These are phyloP conservation scores for Citrus maxima DNA, from an alignment of 345 rosid species.

Conservation along the genomic window DNA sequence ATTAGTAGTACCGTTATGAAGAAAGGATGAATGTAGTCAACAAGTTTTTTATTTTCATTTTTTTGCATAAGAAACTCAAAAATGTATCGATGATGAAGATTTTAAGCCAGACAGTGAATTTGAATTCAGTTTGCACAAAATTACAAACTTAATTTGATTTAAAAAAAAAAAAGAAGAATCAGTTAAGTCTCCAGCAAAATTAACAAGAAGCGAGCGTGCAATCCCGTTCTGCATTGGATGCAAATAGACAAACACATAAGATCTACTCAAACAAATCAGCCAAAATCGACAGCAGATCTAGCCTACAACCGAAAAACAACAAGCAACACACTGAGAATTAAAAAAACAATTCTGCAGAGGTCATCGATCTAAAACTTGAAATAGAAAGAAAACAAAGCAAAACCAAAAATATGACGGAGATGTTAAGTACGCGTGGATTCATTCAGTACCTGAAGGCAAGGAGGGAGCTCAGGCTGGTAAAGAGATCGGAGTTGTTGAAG, in stretches of 20 bases:
- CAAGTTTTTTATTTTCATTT: no score
- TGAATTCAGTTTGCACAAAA: no score
- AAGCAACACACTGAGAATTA: neutral
- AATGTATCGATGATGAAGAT: no score
- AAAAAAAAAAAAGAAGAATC: neutral
- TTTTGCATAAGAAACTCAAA: no score
- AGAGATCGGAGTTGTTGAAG: constrained; percentile 82
- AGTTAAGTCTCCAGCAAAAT: neutral
- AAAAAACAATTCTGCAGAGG: neutral
- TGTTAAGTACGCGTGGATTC: neutral
- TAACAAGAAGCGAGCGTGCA: neutral
- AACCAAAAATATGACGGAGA: neutral
- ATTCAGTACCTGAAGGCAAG: constrained; percentile 75
- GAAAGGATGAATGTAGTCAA: neutral
- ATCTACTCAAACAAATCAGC: constrained; percentile 8
- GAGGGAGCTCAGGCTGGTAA: constrained; percentile 84
- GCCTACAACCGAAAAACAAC: neutral
- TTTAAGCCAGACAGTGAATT: neutral
- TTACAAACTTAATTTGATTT: neutral
- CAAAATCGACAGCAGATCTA: constrained; percentile 1
- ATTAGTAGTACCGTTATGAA: neutral
- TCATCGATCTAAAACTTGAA: constrained; percentile 3
- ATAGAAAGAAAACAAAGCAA: neutral
- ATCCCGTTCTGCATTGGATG: neutral
- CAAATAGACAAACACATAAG: neutral